Percentiles rank a stretch among this genome's conserved stretches.
Evolutionary conservation across 257 asterid genomes (phyloP).

Genomic region (Striga asiatica): DNA sequence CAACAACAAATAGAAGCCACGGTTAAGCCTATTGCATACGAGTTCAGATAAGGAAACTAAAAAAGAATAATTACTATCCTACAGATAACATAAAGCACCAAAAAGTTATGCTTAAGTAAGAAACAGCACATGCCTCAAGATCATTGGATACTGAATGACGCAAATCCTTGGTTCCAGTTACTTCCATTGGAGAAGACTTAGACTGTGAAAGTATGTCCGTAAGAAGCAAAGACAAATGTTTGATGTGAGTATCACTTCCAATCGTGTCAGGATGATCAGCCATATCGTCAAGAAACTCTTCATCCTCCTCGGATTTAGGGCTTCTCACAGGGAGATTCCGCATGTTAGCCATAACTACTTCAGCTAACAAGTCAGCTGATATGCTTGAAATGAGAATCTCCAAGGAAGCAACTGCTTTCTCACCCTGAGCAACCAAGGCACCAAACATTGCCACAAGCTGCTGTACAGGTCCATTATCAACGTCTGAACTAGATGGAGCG

Average conservation of each 20-base stretch:
- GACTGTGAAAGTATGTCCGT: slow-evolving; percentile 41
- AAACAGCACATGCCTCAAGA: slow-evolving; percentile 44
- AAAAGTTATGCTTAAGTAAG: slow-evolving; percentile 6
- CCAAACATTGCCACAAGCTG: slow-evolving; percentile 97
- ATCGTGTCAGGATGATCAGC: slow-evolving; percentile 30
- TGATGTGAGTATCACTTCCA: slow-evolving; percentile 47
- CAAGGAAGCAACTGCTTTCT: slow-evolving; percentile 61
- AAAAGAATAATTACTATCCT: background rate
- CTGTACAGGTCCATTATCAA: slow-evolving; percentile 76
- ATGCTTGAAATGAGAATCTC: slow-evolving; percentile 94
- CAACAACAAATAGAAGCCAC: slow-evolving; percentile 6
- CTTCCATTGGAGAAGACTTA: slow-evolving; percentile 24
- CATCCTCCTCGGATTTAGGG: slow-evolving; percentile 48
- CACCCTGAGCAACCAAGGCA: slow-evolving; percentile 92
- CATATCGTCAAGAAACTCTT: slow-evolving; percentile 26
- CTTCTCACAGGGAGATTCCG: slow-evolving; percentile 53
- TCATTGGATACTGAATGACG: slow-evolving; percentile 27
- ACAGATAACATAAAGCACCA: slow-evolving; percentile 1
- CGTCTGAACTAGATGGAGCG: slow-evolving; percentile 31
- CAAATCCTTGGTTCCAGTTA: slow-evolving; percentile 26
- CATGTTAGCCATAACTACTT: slow-evolving; percentile 85
- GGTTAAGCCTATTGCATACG: slow-evolving; percentile 3
- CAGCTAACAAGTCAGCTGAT: slow-evolving; percentile 93
- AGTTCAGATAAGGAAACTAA: slow-evolving; percentile 2
- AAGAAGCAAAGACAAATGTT: slow-evolving; percentile 53